A percentile compares a stretch with the other conserved stretches of the same genome.
Conservation (phyloP, 805 yeast species). For the Yarrowia divulgata region DNA sequence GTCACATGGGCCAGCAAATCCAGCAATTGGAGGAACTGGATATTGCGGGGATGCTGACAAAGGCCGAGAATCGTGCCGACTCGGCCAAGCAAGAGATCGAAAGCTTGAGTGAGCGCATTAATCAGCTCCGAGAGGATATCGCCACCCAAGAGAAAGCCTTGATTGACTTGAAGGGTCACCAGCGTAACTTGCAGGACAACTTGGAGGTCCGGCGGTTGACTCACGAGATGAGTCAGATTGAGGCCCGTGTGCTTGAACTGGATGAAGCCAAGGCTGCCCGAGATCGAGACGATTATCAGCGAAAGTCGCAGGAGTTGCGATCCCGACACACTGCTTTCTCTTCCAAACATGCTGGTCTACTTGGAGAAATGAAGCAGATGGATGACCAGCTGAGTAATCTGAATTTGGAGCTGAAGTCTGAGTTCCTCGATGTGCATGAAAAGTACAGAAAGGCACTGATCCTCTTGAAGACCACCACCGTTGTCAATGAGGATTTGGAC, state of each 20-base stretch:
- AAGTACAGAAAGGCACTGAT: constrained; percentile 75
- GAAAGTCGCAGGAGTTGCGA: constrained; percentile 60
- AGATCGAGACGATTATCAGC: constrained; percentile 67
- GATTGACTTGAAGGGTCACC: constrained; percentile 65
- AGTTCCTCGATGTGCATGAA: constrained; percentile 71
- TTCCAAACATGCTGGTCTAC: constrained; percentile 72
- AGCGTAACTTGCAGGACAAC: constrained; percentile 69
- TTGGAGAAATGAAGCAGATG: constrained; percentile 87
- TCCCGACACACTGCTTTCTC: constrained; percentile 61
- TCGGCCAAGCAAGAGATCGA: not conserved
- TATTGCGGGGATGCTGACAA: not conserved
- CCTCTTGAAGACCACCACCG: constrained; percentile 73
- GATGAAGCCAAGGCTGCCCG: constrained; percentile 66
- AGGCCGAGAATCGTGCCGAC: not conserved
- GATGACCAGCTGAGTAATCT: constrained; percentile 69
- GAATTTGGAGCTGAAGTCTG: constrained; percentile 67
- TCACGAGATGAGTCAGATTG: constrained; percentile 52
- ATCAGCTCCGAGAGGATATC: constrained; percentile 41
- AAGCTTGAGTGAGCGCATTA: not conserved
- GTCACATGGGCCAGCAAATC: constrained; percentile 1
- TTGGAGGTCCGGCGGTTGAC: constrained; percentile 62
- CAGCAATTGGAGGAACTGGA: not conserved
- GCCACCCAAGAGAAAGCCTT: constrained; percentile 54
- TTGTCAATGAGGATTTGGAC: constrained; percentile 80
- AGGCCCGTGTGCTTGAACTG: constrained; percentile 54